Evolutionary conservation across 1,139 yeast genomes (phyloP).

Genomic region (Candida pseudocylindracea): DNA sequence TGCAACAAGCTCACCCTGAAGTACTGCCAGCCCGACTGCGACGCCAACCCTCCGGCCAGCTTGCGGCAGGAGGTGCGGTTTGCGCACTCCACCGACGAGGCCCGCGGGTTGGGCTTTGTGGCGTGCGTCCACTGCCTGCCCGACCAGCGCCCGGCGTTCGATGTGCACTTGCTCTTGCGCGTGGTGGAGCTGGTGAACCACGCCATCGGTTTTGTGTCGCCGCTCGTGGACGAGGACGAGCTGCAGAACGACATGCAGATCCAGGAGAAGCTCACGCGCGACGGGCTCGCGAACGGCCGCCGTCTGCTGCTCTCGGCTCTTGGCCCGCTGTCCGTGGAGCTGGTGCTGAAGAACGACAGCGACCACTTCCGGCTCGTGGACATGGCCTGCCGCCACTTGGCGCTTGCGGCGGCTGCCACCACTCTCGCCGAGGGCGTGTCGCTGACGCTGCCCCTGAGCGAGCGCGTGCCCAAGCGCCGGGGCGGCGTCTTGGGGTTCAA

Average conservation of each 20-base stretch:
- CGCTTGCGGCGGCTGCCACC: conserved; percentile 44
- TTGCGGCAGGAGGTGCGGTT: conserved; percentile 22
- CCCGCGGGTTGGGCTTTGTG: conserved; percentile 18
- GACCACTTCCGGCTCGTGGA: conserved; percentile 56
- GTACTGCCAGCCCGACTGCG: conserved; percentile 54
- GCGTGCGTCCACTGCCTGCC: conserved; percentile 37
- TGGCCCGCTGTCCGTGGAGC: conserved; percentile 5
- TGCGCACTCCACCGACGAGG: conserved; percentile 17
- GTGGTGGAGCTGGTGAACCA: conserved; percentile 39
- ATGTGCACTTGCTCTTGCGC: conserved; percentile 25
- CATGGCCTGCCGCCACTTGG: conserved; percentile 68
- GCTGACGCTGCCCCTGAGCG: not conserved
- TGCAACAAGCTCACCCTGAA: conserved; percentile 17
- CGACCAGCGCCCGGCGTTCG: conserved; percentile 15
- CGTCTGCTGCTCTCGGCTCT: conserved; percentile 11
- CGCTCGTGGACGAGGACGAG: conserved; percentile 23
- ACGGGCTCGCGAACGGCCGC: conserved; percentile 3
- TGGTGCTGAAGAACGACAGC: conserved; percentile 26
- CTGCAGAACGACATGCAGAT: conserved; percentile 15
- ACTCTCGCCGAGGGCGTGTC: conserved; percentile 2
- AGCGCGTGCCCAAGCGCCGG: conserved; percentile 32
- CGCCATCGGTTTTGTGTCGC: conserved; percentile 33
- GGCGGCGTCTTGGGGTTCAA: conserved; percentile 83
- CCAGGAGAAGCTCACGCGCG: conserved; percentile 13
- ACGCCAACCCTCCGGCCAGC: conserved; percentile 20